These are phyloP conservation scores for Eremothecium gossypii DNA, from an alignment of 1,139 yeast species.

Conservation along the genomic window DNA sequence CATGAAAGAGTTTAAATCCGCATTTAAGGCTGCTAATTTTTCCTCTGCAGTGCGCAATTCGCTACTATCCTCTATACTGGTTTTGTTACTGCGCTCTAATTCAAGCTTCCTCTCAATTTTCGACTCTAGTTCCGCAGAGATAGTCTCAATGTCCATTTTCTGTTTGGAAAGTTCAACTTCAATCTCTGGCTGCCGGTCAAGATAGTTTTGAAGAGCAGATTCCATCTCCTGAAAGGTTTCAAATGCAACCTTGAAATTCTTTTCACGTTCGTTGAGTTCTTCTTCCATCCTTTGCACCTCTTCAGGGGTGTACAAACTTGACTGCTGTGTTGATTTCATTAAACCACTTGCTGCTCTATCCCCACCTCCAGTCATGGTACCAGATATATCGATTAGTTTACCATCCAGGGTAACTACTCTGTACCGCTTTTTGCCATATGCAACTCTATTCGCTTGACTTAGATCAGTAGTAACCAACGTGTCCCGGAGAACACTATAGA, in stretches of 20 bases:
- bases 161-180: slow-evolving; percentile 54
- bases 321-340: slow-evolving; percentile 30
- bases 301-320: slow-evolving; percentile 35
- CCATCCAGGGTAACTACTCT: slow-evolving; percentile 93
- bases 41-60: slow-evolving; percentile 36
- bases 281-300: slow-evolving; percentile 50
- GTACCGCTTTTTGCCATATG: slow-evolving; percentile 74
- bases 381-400: slow-evolving; percentile 85
- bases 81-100: slow-evolving; percentile 12
- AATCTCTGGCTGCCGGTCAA: slow-evolving; percentile 61
- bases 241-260: slow-evolving; percentile 43
- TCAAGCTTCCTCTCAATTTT: slow-evolving; percentile 28
- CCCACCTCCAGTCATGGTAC: slow-evolving; percentile 98
- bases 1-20: slow-evolving; percentile 34
- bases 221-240: slow-evolving; percentile 53
- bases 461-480: slow-evolving; percentile 79
- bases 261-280: slow-evolving; percentile 49
- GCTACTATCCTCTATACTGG: slow-evolving; percentile 13
- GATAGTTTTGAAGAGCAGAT: slow-evolving; percentile 45
- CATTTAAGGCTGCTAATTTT: slow-evolving; percentile 14
- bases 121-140: slow-evolving; percentile 31
- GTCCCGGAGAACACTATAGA: slow-evolving; percentile 76
- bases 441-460: slow-evolving; percentile 76
- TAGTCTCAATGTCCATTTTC: slow-evolving; percentile 56
- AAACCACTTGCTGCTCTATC: slow-evolving; percentile 42